Percentiles rank a stretch among this genome's conserved stretches.
Conservation (phyloP, 345 rosid genomes). For the Acer yangbiense region DNA sequence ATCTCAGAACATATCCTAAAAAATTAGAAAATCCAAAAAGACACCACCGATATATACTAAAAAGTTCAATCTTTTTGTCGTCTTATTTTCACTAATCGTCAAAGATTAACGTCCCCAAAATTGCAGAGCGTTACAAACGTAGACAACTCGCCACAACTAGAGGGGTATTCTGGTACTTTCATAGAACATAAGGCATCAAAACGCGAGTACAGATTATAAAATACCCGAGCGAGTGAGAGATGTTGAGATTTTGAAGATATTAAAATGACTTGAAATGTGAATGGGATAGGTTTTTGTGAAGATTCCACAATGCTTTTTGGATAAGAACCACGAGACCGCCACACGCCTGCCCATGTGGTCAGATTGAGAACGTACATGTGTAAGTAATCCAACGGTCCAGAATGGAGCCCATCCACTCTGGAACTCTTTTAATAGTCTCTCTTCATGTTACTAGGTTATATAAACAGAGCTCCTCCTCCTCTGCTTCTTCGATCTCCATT, state of each 20-base stretch:
- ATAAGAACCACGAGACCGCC: constrained; percentile 57
- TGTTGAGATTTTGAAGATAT: neutral
- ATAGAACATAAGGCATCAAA: rapidly evolving
- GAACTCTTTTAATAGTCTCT: constrained; percentile 27
- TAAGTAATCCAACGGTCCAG: constrained; percentile 44
- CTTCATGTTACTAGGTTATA: neutral
- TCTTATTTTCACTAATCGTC: neutral
- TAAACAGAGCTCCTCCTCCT: constrained; percentile 2
- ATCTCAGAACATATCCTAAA: too few species aligned
- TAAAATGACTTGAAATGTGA: neutral
- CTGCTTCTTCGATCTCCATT: neutral
- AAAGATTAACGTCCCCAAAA: neutral
- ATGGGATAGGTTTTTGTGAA: constrained; percentile 1
- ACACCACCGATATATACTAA: too few species aligned
- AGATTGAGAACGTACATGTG: constrained; percentile 21
- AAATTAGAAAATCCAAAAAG: too few species aligned
- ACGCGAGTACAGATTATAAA: neutral
- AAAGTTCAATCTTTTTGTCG: neutral
- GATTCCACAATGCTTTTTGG: constrained; percentile 25
- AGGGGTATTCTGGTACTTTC: neutral
- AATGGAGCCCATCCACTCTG: constrained; percentile 25
- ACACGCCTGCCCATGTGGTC: constrained; percentile 58
- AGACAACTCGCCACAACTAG: neutral
- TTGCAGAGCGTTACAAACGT: neutral
- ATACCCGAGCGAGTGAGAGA: neutral